Evolutionary conservation across 768 basidiomycete species (phyloP).

Genomic region (Tubosaeta sp.): DNA sequence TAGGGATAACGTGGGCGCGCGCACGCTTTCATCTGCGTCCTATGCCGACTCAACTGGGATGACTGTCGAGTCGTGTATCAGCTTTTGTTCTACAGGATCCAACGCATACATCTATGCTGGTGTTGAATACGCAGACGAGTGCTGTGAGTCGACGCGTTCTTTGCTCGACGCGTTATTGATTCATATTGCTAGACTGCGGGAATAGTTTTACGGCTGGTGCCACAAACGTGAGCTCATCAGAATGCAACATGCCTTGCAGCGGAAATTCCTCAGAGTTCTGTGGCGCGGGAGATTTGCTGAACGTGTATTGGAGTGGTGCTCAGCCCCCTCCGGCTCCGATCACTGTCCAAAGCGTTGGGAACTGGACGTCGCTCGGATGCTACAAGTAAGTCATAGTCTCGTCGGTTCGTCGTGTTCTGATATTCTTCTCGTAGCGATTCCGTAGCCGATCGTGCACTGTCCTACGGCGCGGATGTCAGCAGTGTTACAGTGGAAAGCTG

Average conservation of each 20-base stretch:
- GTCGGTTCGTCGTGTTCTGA: neutral
- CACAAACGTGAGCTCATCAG: slow-evolving; percentile 40
- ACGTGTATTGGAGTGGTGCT: slow-evolving; percentile 61
- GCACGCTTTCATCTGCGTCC: slow-evolving; percentile 51
- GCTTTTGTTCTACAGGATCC: slow-evolving; percentile 35
- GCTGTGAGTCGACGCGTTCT: slow-evolving; percentile 42
- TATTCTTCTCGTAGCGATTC: slow-evolving; percentile 30
- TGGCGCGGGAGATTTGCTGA: slow-evolving; percentile 56
- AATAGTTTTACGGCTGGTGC: slow-evolving; percentile 47
- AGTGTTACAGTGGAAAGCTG: slow-evolving; percentile 49
- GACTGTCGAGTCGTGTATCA: slow-evolving; percentile 55
- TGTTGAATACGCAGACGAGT: slow-evolving; percentile 61
- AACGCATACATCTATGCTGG: slow-evolving; percentile 60
- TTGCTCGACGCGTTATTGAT: neutral
- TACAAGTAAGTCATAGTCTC: slow-evolving; percentile 46
- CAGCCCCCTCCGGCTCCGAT: slow-evolving; percentile 42
- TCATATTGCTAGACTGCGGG: slow-evolving; percentile 51
- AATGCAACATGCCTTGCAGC: slow-evolving; percentile 60
- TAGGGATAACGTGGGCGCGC: slow-evolving; percentile 54
- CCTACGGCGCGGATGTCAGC: slow-evolving; percentile 31
- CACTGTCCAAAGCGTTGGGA: slow-evolving; percentile 51
- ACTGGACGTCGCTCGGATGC: slow-evolving; percentile 73
- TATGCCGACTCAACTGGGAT: slow-evolving; percentile 48
- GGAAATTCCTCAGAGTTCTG: slow-evolving; percentile 57
- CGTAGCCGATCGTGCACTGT: slow-evolving; percentile 30